These are phyloP conservation scores for Syncephalastrum racemosum DNA, from an alignment of 371 early-diverging fungal genomes.

Conservation along the genomic window DNA sequence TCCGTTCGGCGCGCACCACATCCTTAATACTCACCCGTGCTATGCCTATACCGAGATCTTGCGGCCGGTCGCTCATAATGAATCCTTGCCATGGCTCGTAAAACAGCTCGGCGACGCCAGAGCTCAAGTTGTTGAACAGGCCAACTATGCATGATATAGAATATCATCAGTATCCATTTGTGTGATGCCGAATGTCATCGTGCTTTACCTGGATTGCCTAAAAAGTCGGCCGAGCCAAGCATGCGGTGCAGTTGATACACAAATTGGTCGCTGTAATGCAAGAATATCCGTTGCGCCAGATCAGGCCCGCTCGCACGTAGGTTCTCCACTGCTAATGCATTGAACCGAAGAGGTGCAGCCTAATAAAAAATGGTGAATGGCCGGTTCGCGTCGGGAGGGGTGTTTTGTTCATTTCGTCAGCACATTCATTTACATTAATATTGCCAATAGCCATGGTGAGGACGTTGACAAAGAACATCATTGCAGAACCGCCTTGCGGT, in stretches of 20 bases:
- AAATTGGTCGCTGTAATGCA: conserved; percentile 89
- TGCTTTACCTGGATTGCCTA: conserved; percentile 85
- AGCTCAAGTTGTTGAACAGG: conserved; percentile 90
- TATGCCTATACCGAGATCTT: conserved; percentile 93
- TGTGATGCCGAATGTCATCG: neutral
- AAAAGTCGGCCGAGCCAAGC: conserved; percentile 94
- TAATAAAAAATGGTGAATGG: conserved; percentile 13
- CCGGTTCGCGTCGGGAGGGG: no score
- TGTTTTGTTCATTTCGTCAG: neutral
- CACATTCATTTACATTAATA: conserved; percentile 69
- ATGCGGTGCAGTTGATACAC: conserved; percentile 91
- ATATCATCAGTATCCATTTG: neutral
- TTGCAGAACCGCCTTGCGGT: conserved; percentile 32
- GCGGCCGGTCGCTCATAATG: conserved; percentile 92
- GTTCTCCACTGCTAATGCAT: conserved; percentile 91
- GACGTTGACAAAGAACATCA: conserved; percentile 76
- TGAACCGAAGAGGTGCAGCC: conserved; percentile 89
- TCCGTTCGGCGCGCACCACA: neutral
- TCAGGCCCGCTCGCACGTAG: conserved; percentile 78
- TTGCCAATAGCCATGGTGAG: conserved; percentile 97
- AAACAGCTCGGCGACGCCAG: conserved; percentile 95
- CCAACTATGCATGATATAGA: conserved; percentile 60
- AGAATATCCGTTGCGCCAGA: conserved; percentile 74
- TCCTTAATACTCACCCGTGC: conserved; percentile 62
- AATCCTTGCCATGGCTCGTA: conserved; percentile 98